These are phyloP conservation scores for Oryza australiensis DNA, from an alignment of 176 grass and related monocot genomes.

Conservation along the genomic window DNA sequence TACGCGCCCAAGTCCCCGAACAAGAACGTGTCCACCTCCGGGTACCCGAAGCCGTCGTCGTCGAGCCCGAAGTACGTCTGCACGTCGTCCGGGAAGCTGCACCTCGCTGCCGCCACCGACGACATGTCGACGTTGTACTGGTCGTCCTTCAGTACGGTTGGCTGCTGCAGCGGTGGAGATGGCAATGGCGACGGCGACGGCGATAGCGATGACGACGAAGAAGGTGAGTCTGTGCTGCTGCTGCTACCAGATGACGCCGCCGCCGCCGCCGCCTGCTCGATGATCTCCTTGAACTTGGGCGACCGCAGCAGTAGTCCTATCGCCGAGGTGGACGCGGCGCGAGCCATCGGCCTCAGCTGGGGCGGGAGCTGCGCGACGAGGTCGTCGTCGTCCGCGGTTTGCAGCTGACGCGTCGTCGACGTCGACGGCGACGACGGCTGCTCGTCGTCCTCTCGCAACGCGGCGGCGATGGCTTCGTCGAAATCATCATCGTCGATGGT, in stretches of 20 bases:
- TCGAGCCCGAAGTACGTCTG: constrained; percentile 62
- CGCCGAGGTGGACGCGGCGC: neutral
- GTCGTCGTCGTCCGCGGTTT: neutral
- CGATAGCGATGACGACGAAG: neutral
- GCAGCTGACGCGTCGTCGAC: neutral
- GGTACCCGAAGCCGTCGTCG: neutral
- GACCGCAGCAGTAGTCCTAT: constrained; percentile 39
- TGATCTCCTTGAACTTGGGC: constrained; percentile 56
- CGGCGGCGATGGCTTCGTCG: neutral
- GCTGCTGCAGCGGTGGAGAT: neutral
- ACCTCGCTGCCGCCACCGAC: neutral
- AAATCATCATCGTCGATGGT: neutral
- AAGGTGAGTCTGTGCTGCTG: neutral
- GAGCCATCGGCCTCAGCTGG: too few species aligned
- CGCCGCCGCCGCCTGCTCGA: constrained; percentile 26
- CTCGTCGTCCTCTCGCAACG: neutral
- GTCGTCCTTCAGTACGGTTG: neutral
- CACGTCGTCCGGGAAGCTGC: constrained; percentile 76
- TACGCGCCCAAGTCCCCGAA: constrained; percentile 55
- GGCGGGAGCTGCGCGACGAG: neutral
- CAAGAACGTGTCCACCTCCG: constrained; percentile 53
- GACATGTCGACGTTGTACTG: neutral
- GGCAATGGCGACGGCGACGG: neutral
- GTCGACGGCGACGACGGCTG: neutral
- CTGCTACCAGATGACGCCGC: neutral